Conservation (phyloP, 2,329 filamentous ascomycete genomes). For the Didymella glomerata region DNA sequence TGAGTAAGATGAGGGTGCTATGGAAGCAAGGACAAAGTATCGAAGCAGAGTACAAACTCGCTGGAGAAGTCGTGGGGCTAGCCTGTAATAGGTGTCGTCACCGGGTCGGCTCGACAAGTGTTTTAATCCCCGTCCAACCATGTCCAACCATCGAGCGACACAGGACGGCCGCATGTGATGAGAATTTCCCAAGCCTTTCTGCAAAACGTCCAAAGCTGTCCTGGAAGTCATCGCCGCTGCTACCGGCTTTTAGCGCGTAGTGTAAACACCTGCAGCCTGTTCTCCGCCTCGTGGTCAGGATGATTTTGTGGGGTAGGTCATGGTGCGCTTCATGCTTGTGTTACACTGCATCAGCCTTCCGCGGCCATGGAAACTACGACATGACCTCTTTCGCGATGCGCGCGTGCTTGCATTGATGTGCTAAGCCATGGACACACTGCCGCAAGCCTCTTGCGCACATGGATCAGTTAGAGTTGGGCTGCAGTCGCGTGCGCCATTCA, state of each 20-base stretch:
- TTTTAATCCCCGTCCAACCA: slow-evolving; percentile 32
- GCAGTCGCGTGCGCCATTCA: slow-evolving; percentile 11
- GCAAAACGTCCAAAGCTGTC: slow-evolving; percentile 1
- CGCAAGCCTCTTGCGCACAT: background rate
- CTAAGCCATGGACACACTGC: slow-evolving; percentile 11
- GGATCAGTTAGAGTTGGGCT: background rate
- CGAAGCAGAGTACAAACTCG: slow-evolving; percentile 19
- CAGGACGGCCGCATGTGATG: slow-evolving; percentile 40
- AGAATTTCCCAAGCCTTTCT: slow-evolving; percentile 5
- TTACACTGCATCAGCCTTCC: slow-evolving; percentile 17
- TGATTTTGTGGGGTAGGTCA: slow-evolving; percentile 19
- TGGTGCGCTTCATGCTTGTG: slow-evolving; percentile 4
- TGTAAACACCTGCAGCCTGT: slow-evolving; percentile 7
- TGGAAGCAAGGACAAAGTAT: slow-evolving; percentile 24
- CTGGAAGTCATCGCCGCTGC: slow-evolving; percentile 16
- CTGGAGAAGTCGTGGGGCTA: slow-evolving; percentile 28
- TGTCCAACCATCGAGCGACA: slow-evolving; percentile 31
- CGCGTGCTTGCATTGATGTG: slow-evolving; percentile 17
- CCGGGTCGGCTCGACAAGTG: slow-evolving; percentile 38
- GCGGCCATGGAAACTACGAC: slow-evolving; percentile 4
- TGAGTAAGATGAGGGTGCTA: slow-evolving; percentile 20
- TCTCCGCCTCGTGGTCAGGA: slow-evolving; percentile 23
- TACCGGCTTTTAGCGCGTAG: slow-evolving; percentile 9
- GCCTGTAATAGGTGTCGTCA: slow-evolving; percentile 39
- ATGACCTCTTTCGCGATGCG: slow-evolving; percentile 13